Evolutionary conservation across 2,329 filamentous ascomycete genomes (phyloP), one percentile per base, ranked within the genome.

Genomic region (Aspergillus sp.): DNA sequence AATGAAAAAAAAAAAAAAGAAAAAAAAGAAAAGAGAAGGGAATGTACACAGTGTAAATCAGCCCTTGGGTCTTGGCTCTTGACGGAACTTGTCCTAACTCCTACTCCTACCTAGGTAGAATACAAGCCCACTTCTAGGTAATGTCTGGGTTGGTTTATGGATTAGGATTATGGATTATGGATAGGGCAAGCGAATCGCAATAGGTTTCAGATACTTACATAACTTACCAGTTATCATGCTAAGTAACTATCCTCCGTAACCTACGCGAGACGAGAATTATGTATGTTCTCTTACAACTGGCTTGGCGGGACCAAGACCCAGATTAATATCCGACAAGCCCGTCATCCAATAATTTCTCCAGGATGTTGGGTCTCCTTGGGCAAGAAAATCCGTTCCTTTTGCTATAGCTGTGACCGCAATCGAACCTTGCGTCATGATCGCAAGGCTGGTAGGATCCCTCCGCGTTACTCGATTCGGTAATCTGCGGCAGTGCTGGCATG

Each of bases 271-370:
- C 10, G 36, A 32, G 52, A 42, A 29, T 54, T 10, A 4, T 46
- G 45, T 22, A 22, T 22, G 22, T 22, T 22, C 22, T 22, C 20
- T 20, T 20, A 20, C 20, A 20, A 20, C 20, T 20, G 20, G 20
- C 20, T 20, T 20, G 20, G 20, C 20, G 20, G 20, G 20, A 54
- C 26, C 26, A 29, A n/a, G 54, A 54, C 50, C 58, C 58, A 60
- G 54, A 52, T 56, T 54, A 60, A 57, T 57, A 51, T 60, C 58
- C 58, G 58, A 60, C 54, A n/a, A 50, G 42, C 14, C 50, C 50
- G 54, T 14, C 26, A 11, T n/a, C 49, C 49, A 56, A 53, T 56
- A 16, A 59, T n/a, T 42, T 20, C 7, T 16, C 18, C n/a, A 20
- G 46, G 22, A 50, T 18, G 50, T 39, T 49, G 24, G 58, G 39